Evolutionary conservation across 2,329 filamentous ascomycete genomes (phyloP), one percentile per base, ranked within the genome.

Genomic region (Lachnellula hyalina): DNA sequence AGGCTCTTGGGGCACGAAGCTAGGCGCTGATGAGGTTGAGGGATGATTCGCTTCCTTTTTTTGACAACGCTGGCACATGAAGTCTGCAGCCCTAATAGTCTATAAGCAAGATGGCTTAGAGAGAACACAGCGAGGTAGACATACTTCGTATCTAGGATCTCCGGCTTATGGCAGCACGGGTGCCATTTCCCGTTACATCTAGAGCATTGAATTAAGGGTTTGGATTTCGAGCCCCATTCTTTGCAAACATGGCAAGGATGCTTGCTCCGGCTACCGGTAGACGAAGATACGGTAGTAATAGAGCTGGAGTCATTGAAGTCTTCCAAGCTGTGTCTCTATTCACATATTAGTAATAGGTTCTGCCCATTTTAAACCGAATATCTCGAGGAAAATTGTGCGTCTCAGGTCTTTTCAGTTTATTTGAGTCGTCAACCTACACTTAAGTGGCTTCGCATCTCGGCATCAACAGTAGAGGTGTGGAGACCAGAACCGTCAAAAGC

Each of bases 321-420:
- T 4, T 60, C 53, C 38, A 28, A 49, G 9, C 40, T 54, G 36
- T 58, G 42, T 45, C 54, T 56, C 59, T 63, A 41, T 4, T 46
- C 12, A 25, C 8, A 34, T 19, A 35, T 65, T 50, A 63, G 62
- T 53, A 55, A 55, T 15, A 19, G 17, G 40, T 19, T 14, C 36
- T 36, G 4, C 5, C 14, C 17, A 12, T 19, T 4, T 8, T 19
- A 21, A 17, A 19, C 9, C 3, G 11, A 2, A 21, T 23, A 25
- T 12, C 41, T 2, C 19, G 17, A 34, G 36, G 55, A 36, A n/a
- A 44, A 45, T 46, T 47, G 60, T 53, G 55, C 63, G 76, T 76
- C 77, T 89, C 85, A 88, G 85, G 80, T 88, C 84, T 89, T 88
- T 87, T 87, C 83, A 87, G 83, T 87, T 81, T 78, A 68, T 71